Conservation (phyloP, 2,329 filamentous ascomycete genomes). For the Hypomyces perniciosus region DNA sequence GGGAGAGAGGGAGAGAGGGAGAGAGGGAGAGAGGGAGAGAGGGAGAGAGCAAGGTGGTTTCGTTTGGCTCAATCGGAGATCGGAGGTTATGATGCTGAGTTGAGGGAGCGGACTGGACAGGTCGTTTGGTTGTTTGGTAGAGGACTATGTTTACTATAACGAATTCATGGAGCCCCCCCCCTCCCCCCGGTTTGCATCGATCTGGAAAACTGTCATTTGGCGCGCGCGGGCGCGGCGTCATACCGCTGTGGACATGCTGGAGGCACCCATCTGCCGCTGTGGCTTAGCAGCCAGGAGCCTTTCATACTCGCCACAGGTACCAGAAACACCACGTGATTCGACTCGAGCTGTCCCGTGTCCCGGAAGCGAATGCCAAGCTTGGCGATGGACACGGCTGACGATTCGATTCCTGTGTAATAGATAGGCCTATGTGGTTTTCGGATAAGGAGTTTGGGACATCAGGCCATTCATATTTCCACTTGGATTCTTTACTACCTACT, state of each 20-base stretch:
- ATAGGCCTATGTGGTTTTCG: no score
- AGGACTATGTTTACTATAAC: not conserved
- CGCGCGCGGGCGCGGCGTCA: conserved; percentile 23
- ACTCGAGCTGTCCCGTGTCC: conserved; percentile 3
- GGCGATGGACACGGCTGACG: not conserved
- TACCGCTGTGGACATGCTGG: conserved; percentile 9
- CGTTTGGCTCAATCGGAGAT: conserved; percentile 12
- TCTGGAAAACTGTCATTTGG: no score
- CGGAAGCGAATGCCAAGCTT: not conserved
- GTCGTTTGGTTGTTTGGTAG: no score
- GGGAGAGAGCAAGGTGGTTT: conserved; percentile 22
- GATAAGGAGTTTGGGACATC: no score
- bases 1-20: conserved; percentile 8
- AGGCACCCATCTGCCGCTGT: not conserved
- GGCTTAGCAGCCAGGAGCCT: not conserved
- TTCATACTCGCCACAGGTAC: not conserved
- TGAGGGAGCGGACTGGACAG: no score
- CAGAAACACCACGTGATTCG: conserved; percentile 9
- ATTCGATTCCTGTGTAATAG: not conserved
- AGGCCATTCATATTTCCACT: no score
- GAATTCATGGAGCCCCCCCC: no score
- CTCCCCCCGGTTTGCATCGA: no score
- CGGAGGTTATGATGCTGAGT: no score
- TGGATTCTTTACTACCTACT: no score
- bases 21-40: conserved; percentile 1